phyloP scores from a whole-genome alignment of 2,329 filamentous ascomycete genomes.

The Aspergillus niger region DNA sequence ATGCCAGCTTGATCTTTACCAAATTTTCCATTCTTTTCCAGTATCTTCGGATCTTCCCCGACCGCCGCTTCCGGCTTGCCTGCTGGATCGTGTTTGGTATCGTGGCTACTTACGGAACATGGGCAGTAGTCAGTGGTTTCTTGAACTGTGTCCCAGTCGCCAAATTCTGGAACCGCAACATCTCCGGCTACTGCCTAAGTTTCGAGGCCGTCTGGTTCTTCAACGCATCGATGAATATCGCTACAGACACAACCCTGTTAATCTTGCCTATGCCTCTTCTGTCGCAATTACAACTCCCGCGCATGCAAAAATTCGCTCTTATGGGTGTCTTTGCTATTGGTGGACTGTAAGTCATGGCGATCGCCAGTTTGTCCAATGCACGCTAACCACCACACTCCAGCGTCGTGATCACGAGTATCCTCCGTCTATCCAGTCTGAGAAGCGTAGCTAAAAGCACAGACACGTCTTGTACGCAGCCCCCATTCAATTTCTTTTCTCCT shows the following conservation, averaged over 20 bases:
- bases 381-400: constrained; percentile 10
- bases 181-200: constrained; percentile 40
- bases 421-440: constrained; percentile 32
- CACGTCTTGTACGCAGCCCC: constrained; percentile 27
- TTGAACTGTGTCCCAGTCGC: constrained; percentile 46
- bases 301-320: constrained; percentile 44
- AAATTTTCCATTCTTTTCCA: constrained; percentile 51
- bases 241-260: constrained; percentile 46
- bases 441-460: constrained; percentile 29
- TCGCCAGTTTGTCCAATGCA: neutral
- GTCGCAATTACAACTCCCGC: constrained; percentile 42
- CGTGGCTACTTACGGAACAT: constrained; percentile 32
- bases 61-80: constrained; percentile 31
- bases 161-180: constrained; percentile 44
- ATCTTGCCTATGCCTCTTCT: constrained; percentile 47
- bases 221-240: constrained; percentile 46
- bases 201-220: constrained; percentile 47
- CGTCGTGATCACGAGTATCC: constrained; percentile 36
- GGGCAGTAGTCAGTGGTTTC: constrained; percentile 42
- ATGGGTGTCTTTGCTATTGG: constrained; percentile 47
- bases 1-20: constrained; percentile 37
- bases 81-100: constrained; percentile 39
- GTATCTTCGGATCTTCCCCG: constrained; percentile 49
- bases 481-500: too few species aligned
- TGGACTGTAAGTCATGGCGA: constrained; percentile 33